phyloP scores from a whole-genome alignment of 1,139 yeast genomes.

The Hyphopichia burtonii region DNA sequence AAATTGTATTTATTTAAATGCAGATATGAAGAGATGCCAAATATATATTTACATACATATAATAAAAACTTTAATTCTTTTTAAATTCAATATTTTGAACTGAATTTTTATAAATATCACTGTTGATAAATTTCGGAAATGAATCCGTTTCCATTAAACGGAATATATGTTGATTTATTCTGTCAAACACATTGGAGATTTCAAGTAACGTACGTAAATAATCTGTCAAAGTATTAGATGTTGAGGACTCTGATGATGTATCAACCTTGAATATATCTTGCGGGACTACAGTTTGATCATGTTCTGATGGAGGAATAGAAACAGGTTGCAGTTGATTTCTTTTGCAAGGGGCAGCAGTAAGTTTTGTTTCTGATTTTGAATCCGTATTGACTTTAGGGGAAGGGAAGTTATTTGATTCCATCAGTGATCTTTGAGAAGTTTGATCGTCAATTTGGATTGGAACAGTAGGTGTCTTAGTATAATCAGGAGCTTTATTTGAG shows the following conservation, averaged over 20 bases:
- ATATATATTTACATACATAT: background rate
- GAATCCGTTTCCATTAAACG: slow-evolving; percentile 73
- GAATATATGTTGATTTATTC: slow-evolving; percentile 48
- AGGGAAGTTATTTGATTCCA: background rate
- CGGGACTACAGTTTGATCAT: background rate
- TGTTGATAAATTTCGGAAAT: slow-evolving; percentile 61
- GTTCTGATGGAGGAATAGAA: background rate
- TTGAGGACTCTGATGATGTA: slow-evolving; percentile 12
- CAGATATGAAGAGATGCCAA: too few species aligned
- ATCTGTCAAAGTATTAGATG: slow-evolving; percentile 17
- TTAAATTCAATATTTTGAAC: slow-evolving; percentile 10
- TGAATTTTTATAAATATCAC: slow-evolving; percentile 20
- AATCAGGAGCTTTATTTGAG: background rate
- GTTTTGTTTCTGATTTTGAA: background rate
- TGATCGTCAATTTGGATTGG: background rate
- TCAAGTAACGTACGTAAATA: slow-evolving; percentile 31
- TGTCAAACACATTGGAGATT: slow-evolving; percentile 37
- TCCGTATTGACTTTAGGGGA: background rate
- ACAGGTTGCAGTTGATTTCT: background rate
- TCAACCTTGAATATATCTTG: background rate
- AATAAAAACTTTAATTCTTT: background rate
- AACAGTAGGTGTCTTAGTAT: background rate
- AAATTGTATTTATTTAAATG: background rate
- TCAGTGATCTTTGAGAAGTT: background rate
- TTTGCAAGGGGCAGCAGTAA: background rate